Conservation (phyloP, 1,284 basidiomycete species). For the Cutaneotrichosporon cutaneum region DNA sequence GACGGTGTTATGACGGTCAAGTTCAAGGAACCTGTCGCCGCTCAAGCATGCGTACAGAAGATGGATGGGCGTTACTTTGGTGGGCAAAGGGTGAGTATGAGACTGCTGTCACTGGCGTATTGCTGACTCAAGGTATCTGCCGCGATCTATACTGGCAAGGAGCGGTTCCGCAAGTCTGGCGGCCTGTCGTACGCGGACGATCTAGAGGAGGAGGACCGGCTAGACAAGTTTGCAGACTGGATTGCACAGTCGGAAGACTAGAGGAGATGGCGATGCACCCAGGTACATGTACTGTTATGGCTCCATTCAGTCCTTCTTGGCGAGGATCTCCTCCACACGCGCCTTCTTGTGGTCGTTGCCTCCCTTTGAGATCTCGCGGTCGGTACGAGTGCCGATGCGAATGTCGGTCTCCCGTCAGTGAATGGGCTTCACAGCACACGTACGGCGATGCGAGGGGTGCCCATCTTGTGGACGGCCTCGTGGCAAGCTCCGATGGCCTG, state of each 20-base stretch:
- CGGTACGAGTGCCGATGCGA: conserved; percentile 82
- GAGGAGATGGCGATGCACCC: not conserved
- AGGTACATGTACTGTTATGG: conserved; percentile 5
- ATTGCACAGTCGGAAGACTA: conserved; percentile 55
- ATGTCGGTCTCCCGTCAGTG: conserved; percentile 69
- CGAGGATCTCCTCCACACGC: conserved; percentile 71
- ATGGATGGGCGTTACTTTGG: conserved; percentile 95
- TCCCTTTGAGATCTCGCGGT: conserved; percentile 64
- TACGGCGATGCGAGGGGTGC: conserved; percentile 46
- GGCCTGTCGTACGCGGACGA: conserved; percentile 45
- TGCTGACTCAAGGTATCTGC: conserved; percentile 64
- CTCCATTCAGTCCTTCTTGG: not conserved
- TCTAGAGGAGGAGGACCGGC: conserved; percentile 70
- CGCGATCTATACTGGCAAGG: conserved; percentile 72
- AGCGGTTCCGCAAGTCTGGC: conserved; percentile 75
- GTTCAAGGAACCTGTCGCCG: conserved; percentile 82
- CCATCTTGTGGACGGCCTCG: conserved; percentile 71
- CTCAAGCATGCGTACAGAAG: conserved; percentile 88
- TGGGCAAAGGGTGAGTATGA: conserved; percentile 58
- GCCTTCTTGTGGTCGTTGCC: conserved; percentile 75
- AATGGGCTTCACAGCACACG: conserved; percentile 6
- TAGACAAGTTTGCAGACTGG: conserved; percentile 87
- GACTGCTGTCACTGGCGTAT: too few species aligned
- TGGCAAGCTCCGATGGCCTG: conserved; percentile 68
- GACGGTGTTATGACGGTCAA: conserved; percentile 97